A percentile compares a stretch with the other conserved stretches of the same genome.
Conservation (phyloP, 2,329 filamentous ascomycete genomes). For the Pyrenochaeta sp. region DNA sequence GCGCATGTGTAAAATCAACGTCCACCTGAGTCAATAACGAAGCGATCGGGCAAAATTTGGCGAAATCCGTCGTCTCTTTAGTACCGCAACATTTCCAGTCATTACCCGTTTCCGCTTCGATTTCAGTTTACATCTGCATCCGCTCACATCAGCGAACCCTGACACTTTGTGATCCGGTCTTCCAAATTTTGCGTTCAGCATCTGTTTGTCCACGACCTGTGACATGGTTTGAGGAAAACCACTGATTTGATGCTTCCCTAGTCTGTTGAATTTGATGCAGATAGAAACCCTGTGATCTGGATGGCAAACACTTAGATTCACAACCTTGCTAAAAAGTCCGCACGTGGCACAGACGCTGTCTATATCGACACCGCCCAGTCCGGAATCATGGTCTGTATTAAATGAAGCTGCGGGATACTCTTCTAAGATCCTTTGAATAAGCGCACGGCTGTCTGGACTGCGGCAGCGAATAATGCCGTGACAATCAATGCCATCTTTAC, state of each 20-base stretch:
- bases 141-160: constrained; percentile 3
- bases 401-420: constrained; percentile 17
- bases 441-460: constrained; percentile 10
- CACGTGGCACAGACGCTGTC: constrained; percentile 4
- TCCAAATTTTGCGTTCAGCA: constrained; percentile 18
- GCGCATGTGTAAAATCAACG: too few relatives aligned
- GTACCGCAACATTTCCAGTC: too few relatives aligned
- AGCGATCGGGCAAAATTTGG: too few relatives aligned
- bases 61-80: too few relatives aligned
- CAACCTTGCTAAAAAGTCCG: constrained; percentile 12
- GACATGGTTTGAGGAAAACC: constrained; percentile 18
- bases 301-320: constrained; percentile 11
- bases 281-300: constrained; percentile 12
- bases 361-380: too few relatives aligned
- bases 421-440: constrained; percentile 18
- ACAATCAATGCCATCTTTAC: constrained; percentile 3
- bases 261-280: constrained; percentile 12
- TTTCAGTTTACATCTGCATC: constrained; percentile 5
- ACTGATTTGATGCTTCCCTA: constrained; percentile 16
- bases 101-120: background rate
- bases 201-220: constrained; percentile 13
- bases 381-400: constrained; percentile 11
- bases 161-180: constrained; percentile 13
- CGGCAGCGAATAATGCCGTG: constrained; percentile 13
- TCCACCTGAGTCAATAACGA: too few relatives aligned